Evolutionary conservation across 768 basidiomycete species (phyloP), one percentile per base, ranked within the genome.

Genomic region (Tephrocybe sp.): DNA sequence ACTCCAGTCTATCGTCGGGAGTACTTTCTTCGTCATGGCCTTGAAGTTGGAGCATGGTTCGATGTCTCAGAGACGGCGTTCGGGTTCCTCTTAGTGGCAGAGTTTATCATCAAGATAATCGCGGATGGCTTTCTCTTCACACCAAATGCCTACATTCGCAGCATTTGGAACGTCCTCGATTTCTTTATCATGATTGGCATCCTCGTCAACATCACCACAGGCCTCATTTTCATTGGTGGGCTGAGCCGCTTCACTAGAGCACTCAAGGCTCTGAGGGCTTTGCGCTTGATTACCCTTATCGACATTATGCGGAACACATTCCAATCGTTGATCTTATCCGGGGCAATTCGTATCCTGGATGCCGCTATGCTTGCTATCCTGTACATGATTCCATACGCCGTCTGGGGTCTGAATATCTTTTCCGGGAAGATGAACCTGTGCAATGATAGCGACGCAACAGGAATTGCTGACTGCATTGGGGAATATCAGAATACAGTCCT

Each of bases 341-440:
- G 95, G 3, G 86, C 86, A 9, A 65, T 77, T 25, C 86, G 90
- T 59, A 94, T 98, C 55, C 55, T 97, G 48, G 93, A 96, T 57
- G 96, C 96, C 1, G 92, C 88, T 3, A 68, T 96, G 42, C 82
- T 98, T 14, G 92, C 95, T 45, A 81, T 94, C 39, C 78, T 98
- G 45, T 93, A 93, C 65, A 88, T 93, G 83, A 90, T 93, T 58
- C 91, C 91, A 0, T 93, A 91, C 62, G 90, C 93, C 15, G 85
- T 95, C 8, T 95, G 93, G 93, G 93, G 94, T 9, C 79, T 91
- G 44, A 97, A 93, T 62, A 90, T 98, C 66, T 98, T 98, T 69
- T 75, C 84, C 2, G 94, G 93, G 14, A 70, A 84, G 52, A 84
- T 93, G 74, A 93, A 87, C 65, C 65, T 70, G 25, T 98, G 96